Evolutionary conservation across 225 moss, liverwort and hornwort genomes (phyloP).

Genomic region (Polytrichum commune): DNA sequence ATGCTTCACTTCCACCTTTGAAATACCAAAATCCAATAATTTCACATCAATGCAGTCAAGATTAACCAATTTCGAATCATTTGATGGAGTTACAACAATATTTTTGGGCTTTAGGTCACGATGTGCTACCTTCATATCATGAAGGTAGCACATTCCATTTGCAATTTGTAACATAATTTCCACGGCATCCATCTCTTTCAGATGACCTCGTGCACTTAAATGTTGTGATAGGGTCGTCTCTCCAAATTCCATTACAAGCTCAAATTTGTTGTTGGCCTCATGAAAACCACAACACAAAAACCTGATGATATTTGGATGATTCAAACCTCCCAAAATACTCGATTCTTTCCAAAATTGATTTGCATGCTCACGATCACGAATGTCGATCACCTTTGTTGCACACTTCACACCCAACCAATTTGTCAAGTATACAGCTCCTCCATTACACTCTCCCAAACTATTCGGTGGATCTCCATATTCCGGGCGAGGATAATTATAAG

Average conservation of each 20-base stretch:
- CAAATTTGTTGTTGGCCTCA: not conserved
- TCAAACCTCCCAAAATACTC: not conserved
- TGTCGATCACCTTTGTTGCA: not conserved
- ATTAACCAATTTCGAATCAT: not conserved
- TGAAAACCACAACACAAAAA: not conserved
- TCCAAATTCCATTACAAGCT: not conserved
- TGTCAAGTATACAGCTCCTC: not conserved
- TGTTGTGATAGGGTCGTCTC: not conserved
- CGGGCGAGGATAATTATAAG: not conserved
- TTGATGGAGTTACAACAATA: not conserved
- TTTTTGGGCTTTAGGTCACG: constrained; percentile 8
- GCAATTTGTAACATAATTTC: constrained; percentile 5
- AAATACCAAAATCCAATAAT: constrained; percentile 5
- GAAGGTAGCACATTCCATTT: constrained; percentile 10
- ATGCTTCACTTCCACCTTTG: constrained; percentile 2
- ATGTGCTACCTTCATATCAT: constrained; percentile 7
- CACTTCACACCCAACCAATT: not conserved
- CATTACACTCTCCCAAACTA: not conserved
- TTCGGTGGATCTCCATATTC: not conserved
- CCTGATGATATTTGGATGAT: not conserved
- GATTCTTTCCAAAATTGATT: not conserved
- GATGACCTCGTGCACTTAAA: too few species aligned
- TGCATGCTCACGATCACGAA: not conserved
- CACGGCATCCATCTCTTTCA: not conserved
- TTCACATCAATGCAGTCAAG: not conserved